Percentiles rank a stretch among this genome's conserved stretches.
Conservation (phyloP, 192 early-diverging fungal genomes). For the Podila epicladia region DNA sequence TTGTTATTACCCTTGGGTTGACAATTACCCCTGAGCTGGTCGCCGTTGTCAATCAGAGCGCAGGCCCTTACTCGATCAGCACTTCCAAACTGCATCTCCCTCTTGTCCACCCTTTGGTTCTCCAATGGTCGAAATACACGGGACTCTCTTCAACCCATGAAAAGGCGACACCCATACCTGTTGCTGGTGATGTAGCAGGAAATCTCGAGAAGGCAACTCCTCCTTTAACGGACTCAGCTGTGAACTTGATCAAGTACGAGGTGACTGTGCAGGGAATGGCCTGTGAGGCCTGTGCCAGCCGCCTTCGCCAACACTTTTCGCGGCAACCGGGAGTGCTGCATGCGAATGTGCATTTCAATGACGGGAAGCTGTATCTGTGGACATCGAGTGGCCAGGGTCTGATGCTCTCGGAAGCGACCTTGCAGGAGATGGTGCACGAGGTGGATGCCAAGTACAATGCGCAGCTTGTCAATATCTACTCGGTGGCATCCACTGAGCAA, state of each 20-base stretch:
- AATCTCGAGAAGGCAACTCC: constrained; percentile 4
- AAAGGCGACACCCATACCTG: background rate
- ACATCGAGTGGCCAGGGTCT: constrained; percentile 2
- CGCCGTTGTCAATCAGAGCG: constrained; percentile 44
- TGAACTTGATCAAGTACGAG: constrained; percentile 32
- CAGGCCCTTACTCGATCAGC: background rate
- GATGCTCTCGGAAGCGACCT: constrained; percentile 5
- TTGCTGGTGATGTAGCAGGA: background rate
- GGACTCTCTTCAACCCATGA: background rate
- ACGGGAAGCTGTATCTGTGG: constrained; percentile 33
- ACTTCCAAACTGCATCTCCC: background rate
- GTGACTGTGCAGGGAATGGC: constrained; percentile 55
- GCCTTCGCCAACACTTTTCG: constrained; percentile 52
- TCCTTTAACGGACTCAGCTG: background rate
- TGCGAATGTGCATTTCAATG: constrained; percentile 54
- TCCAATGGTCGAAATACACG: background rate
- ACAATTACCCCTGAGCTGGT: constrained; percentile 56
- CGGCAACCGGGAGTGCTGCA: constrained; percentile 18
- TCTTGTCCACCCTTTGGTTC: background rate
- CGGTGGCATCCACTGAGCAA: background rate
- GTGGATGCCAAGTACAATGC: constrained; percentile 31
- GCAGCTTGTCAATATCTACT: background rate
- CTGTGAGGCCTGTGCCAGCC: constrained; percentile 63
- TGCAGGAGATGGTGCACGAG: constrained; percentile 25
- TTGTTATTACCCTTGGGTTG: constrained; percentile 42